Conservation (phyloP, 305 asterid genomes). For the Petunia hybrid region DNA sequence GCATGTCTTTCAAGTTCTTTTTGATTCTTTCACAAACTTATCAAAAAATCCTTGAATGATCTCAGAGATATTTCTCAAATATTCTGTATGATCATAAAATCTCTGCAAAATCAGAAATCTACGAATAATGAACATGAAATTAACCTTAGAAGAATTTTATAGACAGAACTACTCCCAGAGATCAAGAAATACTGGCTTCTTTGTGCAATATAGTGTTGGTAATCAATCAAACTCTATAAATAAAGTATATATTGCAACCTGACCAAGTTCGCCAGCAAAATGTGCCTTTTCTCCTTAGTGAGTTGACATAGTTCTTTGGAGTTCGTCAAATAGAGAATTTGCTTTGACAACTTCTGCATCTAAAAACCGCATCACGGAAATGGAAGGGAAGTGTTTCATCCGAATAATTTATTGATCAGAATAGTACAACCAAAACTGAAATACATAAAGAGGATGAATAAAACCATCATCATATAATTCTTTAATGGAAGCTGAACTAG, state of each 20-base stretch:
- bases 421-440: neutral
- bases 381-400: constrained; percentile 33
- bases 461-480: constrained; percentile 52
- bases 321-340: constrained; percentile 63
- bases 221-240: neutral
- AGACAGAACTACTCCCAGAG: neutral
- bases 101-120: constrained; percentile 48
- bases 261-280: constrained; percentile 76
- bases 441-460: neutral
- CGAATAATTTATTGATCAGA: constrained; percentile 2
- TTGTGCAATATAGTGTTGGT: neutral
- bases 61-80: constrained; percentile 57
- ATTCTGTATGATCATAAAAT: constrained; percentile 55
- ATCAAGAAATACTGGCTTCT: neutral
- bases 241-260: constrained; percentile 51
- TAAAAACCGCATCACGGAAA: constrained; percentile 53
- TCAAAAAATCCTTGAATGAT: constrained; percentile 55
- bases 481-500: constrained; percentile 51
- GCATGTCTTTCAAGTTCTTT: constrained; percentile 60
- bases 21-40: constrained; percentile 60
- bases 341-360: constrained; percentile 58
- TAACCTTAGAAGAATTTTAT: constrained; percentile 22
- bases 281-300: constrained; percentile 73
- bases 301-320: constrained; percentile 57
- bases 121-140: constrained; percentile 23